Base-by-base conservation (phyloP, 1,139 yeast genomes). In the Yamadazyma kanchanaburiensis region DNA sequence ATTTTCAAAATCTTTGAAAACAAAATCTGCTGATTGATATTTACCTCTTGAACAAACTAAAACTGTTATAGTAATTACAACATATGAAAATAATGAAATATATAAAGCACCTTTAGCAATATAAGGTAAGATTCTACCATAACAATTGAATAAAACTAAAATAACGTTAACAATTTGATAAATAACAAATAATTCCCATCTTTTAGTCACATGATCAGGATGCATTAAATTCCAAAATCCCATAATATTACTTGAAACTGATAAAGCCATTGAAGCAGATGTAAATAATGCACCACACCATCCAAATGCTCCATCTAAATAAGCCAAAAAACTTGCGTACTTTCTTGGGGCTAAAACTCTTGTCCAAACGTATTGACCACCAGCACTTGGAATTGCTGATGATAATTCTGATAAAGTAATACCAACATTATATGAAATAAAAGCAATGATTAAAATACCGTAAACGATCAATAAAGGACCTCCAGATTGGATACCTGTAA, bases 381-480 rank as follows among this genome's bases (percentile, higher is more conserved):
- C 80, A 26, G 80, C 77, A 32, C 60, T 55, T 1, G 81, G 81
- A 46, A 70, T 69, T 22, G 77, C 70, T 27, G 70, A 61, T 2
- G 76, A 64, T 46, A 76, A 55, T 40, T 76, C 81, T 11, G 76
- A 60, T 38, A 63, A 53, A 4, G 65, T 58, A 12, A 60, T 51
- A 14, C 65, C 73, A 34, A 66, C 53, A 45, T 64, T 57, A 40
- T 54, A 55, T 3, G 71, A 64, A 21, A 65, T 49, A 35, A 55
- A 55, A 0, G 86, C 77, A 35, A 80, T 68, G 42, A 80, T 78
- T 17, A 80, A 58, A 42, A 79, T 78, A 46, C 87, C 87, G 45
- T 78, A 80, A 11, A 79, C 74, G 40, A 79, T 74, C 58, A 77
- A 55, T 62, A 79, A 58, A 8, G 87, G 85, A 18, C 87, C 87